Percentiles rank a stretch among this genome's conserved stretches.
Evolutionary conservation across 1,284 basidiomycete species (phyloP).

Genomic region (Heterobasidion occidentale): DNA sequence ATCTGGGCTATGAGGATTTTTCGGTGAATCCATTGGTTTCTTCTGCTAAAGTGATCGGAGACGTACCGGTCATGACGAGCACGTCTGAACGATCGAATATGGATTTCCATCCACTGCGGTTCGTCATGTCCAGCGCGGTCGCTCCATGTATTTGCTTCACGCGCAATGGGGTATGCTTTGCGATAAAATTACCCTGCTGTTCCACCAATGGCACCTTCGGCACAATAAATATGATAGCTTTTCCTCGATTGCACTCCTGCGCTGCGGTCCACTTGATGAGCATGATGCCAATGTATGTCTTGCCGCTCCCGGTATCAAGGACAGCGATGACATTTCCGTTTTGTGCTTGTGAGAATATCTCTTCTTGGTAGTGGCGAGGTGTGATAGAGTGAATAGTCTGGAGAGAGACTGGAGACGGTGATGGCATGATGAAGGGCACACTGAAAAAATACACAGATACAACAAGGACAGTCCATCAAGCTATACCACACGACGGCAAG

Average conservation of each 20-base stretch:
- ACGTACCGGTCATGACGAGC: conserved; percentile 73
- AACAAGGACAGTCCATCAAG: too few relatives aligned
- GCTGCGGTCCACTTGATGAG: conserved; percentile 69
- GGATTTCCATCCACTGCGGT: conserved; percentile 56
- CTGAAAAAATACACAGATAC: too few relatives aligned
- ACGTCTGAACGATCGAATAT: conserved; percentile 61
- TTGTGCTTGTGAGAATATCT: conserved; percentile 68
- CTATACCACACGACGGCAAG: background rate
- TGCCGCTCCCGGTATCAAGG: conserved; percentile 72
- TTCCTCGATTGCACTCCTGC: conserved; percentile 36
- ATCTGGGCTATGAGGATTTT: conserved; percentile 55
- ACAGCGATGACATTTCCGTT: conserved; percentile 70
- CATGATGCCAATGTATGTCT: conserved; percentile 76
- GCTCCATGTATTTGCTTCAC: conserved; percentile 64
- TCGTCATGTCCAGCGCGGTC: conserved; percentile 55
- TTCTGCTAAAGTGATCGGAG: background rate
- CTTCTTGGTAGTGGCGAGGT: conserved; percentile 60
- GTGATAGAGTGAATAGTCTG: conserved; percentile 17
- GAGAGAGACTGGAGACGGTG: background rate
- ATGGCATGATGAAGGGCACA: background rate
- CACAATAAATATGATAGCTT: conserved; percentile 66
- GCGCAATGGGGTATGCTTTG: conserved; percentile 49
- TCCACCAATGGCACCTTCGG: conserved; percentile 77
- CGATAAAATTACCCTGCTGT: conserved; percentile 69
- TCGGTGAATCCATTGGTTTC: background rate